Evolutionary conservation across 257 asterid species (phyloP), one percentile per base, ranked within the genome.

Genomic region (Coffea canephora): DNA sequence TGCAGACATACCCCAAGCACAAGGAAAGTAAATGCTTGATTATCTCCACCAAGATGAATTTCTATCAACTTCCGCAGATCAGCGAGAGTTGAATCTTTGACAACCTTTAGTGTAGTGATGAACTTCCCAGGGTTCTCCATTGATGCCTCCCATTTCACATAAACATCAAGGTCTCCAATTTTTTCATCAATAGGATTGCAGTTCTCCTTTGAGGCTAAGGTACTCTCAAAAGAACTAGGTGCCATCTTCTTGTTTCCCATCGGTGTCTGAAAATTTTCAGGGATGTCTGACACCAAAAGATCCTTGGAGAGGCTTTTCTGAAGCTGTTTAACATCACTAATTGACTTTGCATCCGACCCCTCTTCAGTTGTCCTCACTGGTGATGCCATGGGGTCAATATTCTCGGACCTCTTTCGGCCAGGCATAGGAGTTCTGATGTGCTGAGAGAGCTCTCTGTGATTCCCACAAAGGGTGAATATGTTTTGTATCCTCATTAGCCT

Each of bases 121-220:
- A 89, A 76, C 82, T 87, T 90, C 76, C 97, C 93, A 4, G 94
- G 89, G 76, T 94, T 90, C 49, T 94, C 97, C 82, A 89, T 86
- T 66, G 92, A 90, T 2, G 95, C 93, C 80, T 93, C 97, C 97
- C 97, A 93, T 84, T 94, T 91, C 83, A 93, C 97, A 12, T 90
- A 81, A 1, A 92, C 91, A 79, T 89, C 92, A 57, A 89, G 50
- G 67, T 76, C 84, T 71, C 66, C 86, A 66, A 6, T 54, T 62
- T 64, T 78, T 77, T 82, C 91, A 66, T 79, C 82, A 39, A 67
- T 67, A 0, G 86, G 84, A 8, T 84, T 87, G 46, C 62, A 54
- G 82, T 90, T 86, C 72, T 90, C 95, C 74, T 89, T 89, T 39
- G 81, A 59, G 75, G 81, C 84, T 73, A 68, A 75, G 16, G 55